Evolutionary conservation across 176 grass and related monocot species (phyloP).

Genomic region (Sorghum bicolor): Sorghum_bicolor_NCBIv3 NC_012873.2:686001-686500

Average conservation of each 20-base stretch:
- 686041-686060: neutral
- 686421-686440: too few relatives aligned
- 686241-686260: neutral
- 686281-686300: neutral
- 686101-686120: neutral
- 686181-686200: neutral
- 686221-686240: neutral
- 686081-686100: neutral
- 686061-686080: neutral
- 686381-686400: neutral
- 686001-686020: neutral
- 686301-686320: neutral
- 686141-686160: neutral
- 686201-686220: neutral
- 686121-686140: neutral
- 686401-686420: conserved; percentile 1
- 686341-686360: conserved; percentile 31
- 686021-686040: neutral
- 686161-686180: neutral
- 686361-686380: conserved; percentile 10
- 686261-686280: neutral
- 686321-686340: conserved; percentile 10
- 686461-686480: conserved; percentile 14
- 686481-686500: conserved; percentile 15
- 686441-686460: neutral